Conservation (phyloP, 345 rosid genomes). For the Dovyalis caffra region DNA sequence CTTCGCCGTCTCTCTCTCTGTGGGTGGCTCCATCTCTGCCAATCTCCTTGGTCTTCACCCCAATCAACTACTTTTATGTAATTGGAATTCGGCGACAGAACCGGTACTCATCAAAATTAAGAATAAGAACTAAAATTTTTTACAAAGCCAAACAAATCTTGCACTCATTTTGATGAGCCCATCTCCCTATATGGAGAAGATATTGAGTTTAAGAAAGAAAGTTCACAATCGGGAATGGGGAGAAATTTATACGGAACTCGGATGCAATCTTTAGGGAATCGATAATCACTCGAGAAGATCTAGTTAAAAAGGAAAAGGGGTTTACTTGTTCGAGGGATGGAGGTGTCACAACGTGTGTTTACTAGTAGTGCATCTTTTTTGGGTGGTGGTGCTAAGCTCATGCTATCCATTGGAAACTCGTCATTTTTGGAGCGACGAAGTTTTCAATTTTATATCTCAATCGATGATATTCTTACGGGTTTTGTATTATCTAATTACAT, state of each 20-base stretch:
- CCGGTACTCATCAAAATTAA: too few species aligned
- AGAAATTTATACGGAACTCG: slow-evolving; percentile 66
- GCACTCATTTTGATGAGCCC: slow-evolving; percentile 54
- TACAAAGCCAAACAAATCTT: too few species aligned
- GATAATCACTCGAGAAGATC: slow-evolving; percentile 73
- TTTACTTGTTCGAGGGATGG: slow-evolving; percentile 77
- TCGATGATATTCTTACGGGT: slow-evolving; percentile 83
- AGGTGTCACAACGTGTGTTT: slow-evolving; percentile 65
- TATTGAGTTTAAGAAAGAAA: slow-evolving; percentile 59
- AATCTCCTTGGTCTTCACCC: too few species aligned
- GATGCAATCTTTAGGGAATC: slow-evolving; percentile 73
- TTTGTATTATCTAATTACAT: slow-evolving; percentile 76
- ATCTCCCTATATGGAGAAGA: slow-evolving; percentile 70
- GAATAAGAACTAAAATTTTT: too few species aligned
- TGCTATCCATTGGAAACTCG: slow-evolving; percentile 65
- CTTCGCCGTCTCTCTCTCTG: too few species aligned
- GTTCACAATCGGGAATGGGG: slow-evolving; percentile 67
- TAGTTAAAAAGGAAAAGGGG: slow-evolving; percentile 79
- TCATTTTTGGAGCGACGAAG: slow-evolving; percentile 92
- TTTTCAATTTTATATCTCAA: slow-evolving; percentile 83
- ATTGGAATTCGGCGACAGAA: too few species aligned
- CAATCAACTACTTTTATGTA: too few species aligned
- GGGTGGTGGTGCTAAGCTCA: slow-evolving; percentile 66
- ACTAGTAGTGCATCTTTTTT: slow-evolving; percentile 73
- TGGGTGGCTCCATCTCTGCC: too few species aligned